These are phyloP conservation scores for Amanita pseudoporphyria DNA, from an alignment of 768 basidiomycete genomes.

Conservation along the genomic window DNA sequence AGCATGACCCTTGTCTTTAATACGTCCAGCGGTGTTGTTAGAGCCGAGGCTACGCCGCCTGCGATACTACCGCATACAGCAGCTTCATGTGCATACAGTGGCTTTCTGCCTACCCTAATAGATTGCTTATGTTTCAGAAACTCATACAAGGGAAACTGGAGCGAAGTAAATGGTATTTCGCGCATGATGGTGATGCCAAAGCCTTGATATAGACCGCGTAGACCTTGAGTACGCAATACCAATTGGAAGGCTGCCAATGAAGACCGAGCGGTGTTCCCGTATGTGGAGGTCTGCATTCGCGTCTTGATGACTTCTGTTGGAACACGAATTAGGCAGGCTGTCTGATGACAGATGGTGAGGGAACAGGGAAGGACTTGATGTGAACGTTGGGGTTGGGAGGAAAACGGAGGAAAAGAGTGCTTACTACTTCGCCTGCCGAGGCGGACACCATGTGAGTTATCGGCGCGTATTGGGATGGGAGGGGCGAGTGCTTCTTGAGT, in stretches of 20 bases:
- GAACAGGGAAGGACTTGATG: conserved; percentile 1
- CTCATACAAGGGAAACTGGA: conserved; percentile 96
- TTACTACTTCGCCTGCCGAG: conserved; percentile 49
- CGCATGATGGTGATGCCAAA: conserved; percentile 70
- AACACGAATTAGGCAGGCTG: conserved; percentile 87
- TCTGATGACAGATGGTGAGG: conserved; percentile 39
- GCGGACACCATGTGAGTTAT: conserved; percentile 49
- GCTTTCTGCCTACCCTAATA: conserved; percentile 33
- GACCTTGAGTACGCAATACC: conserved; percentile 51
- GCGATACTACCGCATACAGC: conserved; percentile 87
- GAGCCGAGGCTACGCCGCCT: conserved; percentile 80
- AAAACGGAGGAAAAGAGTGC: conserved; percentile 17
- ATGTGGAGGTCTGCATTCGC: conserved; percentile 78
- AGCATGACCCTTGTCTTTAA: conserved; percentile 97
- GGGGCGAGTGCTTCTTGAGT: conserved; percentile 67
- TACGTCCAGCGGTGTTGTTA: conserved; percentile 94
- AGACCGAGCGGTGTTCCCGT: conserved; percentile 44
- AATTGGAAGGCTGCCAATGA: conserved; percentile 52
- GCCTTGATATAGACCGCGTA: conserved; percentile 80
- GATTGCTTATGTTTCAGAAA: conserved; percentile 66
- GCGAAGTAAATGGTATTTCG: conserved; percentile 85
- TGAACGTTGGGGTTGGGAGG: conserved; percentile 11
- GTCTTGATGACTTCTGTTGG: conserved; percentile 97
- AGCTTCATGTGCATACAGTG: conserved; percentile 62
- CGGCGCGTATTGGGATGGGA: conserved; percentile 51